These are phyloP conservation scores for Hippophae gyantsensis DNA, from an alignment of 306 rosid genomes.

Conservation along the genomic window DNA sequence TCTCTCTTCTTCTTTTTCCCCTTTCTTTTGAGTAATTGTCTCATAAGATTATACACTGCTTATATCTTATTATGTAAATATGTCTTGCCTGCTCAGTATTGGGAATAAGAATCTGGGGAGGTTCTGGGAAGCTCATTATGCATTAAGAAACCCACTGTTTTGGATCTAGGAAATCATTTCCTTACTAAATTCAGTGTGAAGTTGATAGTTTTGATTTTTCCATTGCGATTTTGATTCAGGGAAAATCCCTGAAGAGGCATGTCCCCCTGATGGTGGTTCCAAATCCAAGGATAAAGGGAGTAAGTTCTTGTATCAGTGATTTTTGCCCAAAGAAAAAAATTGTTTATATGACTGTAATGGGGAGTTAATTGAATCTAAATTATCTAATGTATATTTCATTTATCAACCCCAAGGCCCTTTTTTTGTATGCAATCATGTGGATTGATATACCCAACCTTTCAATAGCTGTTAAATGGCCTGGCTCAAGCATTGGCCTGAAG, in stretches of 20 bases:
- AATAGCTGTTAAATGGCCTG: too few relatives aligned
- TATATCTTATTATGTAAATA: not conserved
- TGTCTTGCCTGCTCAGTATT: not conserved
- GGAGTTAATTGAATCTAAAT: not conserved
- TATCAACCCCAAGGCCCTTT: too few relatives aligned
- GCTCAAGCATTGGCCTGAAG: too few relatives aligned
- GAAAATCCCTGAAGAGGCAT: constrained; percentile 30
- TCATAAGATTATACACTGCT: not conserved
- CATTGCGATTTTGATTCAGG: constrained; percentile 25
- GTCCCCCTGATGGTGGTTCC: constrained; percentile 25
- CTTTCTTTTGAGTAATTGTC: not conserved
- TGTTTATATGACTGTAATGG: not conserved
- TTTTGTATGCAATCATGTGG: too few relatives aligned
- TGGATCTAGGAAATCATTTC: constrained; percentile 2
- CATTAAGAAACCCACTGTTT: not conserved
- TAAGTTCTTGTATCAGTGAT: constrained; percentile 10
- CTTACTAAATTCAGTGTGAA: not conserved
- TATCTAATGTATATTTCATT: not conserved
- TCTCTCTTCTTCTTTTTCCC: not conserved
- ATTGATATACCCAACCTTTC: too few relatives aligned
- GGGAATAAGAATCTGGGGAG: too few relatives aligned
- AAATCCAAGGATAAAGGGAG: constrained; percentile 29
- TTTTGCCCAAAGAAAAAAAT: not conserved
- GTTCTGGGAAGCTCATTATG: too few relatives aligned
- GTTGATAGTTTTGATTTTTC: constrained; percentile 1